Evolutionary conservation across 2,329 filamentous ascomycete species (phyloP).

Genomic region (Beauveria brongniartii): DNA sequence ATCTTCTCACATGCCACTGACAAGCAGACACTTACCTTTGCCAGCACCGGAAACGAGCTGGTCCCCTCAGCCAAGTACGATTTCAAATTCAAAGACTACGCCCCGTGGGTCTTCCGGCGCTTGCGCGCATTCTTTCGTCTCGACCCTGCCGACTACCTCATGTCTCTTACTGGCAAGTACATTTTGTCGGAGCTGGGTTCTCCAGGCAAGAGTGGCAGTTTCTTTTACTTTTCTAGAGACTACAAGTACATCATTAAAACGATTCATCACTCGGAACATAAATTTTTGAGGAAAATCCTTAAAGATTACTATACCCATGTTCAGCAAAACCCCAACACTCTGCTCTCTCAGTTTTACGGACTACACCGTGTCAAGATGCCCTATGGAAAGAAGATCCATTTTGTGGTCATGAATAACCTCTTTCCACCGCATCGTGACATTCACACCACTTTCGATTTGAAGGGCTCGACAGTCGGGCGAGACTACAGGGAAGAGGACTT

Average conservation of each 20-base stretch:
- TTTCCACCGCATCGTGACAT: conserved; percentile 97
- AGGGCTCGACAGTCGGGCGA: conserved; percentile 89
- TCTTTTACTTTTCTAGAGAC: conserved; percentile 98
- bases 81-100: conserved; percentile 99
- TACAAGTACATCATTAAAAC: conserved; percentile 99
- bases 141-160: conserved; percentile 94
- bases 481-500: conserved; percentile 86
- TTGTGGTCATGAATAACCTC: conserved; percentile 99
- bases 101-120: conserved; percentile 97
- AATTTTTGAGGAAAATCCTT: conserved; percentile 73
- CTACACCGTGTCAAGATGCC: conserved; percentile 97
- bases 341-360: conserved; percentile 96
- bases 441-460: conserved; percentile 92
- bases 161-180: conserved; percentile 97
- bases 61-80: conserved; percentile 98
- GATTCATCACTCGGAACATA: conserved; percentile 91
- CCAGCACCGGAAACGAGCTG: conserved; percentile 86
- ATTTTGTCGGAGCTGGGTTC: conserved; percentile 95
- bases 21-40: conserved; percentile 11
- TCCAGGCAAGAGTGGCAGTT: conserved; percentile 95
- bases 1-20: background rate
- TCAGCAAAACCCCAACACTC: conserved; percentile 85
- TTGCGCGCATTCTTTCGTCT: conserved; percentile 80
- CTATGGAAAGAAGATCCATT: conserved; percentile 96
- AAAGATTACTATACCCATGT: conserved; percentile 94